These are phyloP conservation scores for Coemansia sp. DNA, from an alignment of 192 early-diverging fungal genomes.

Conservation along the genomic window DNA sequence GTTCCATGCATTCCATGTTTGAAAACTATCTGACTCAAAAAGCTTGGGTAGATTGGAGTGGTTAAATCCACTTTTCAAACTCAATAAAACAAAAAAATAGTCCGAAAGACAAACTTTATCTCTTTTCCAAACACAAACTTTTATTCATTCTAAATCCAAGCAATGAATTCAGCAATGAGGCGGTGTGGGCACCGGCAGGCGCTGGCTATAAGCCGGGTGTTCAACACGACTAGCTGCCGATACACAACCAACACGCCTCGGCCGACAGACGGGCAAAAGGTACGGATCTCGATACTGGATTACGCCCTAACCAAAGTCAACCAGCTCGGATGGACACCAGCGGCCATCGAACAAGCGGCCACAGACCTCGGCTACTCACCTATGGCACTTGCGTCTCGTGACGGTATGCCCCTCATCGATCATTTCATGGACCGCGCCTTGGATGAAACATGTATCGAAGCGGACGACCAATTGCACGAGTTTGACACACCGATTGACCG, in stretches of 20 bases:
- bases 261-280: too few relatives aligned
- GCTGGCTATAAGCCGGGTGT: not conserved
- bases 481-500: conserved; percentile 53
- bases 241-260: not conserved
- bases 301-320: conserved; percentile 68
- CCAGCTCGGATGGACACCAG: conserved; percentile 72
- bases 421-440: conserved; percentile 72
- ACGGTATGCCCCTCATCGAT: conserved; percentile 68
- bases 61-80: too few relatives aligned
- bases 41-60: not conserved
- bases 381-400: conserved; percentile 65
- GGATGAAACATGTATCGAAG: conserved; percentile 58
- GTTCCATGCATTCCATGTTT: conserved; percentile 35
- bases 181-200: too few relatives aligned
- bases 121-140: not conserved
- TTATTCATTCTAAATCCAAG: too few relatives aligned
- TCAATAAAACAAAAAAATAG: not conserved
- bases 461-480: conserved; percentile 60
- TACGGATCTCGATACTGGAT: conserved; percentile 56
- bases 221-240: not conserved
- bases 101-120: not conserved
- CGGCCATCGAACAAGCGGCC: conserved; percentile 64
- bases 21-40: not conserved
- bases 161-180: too few relatives aligned
- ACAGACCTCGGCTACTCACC: conserved; percentile 67